A percentile compares a stretch with the other conserved stretches of the same genome.
Conservation (phyloP, 73 alveolate species). For the Paramecium sexaurelia region DNA sequence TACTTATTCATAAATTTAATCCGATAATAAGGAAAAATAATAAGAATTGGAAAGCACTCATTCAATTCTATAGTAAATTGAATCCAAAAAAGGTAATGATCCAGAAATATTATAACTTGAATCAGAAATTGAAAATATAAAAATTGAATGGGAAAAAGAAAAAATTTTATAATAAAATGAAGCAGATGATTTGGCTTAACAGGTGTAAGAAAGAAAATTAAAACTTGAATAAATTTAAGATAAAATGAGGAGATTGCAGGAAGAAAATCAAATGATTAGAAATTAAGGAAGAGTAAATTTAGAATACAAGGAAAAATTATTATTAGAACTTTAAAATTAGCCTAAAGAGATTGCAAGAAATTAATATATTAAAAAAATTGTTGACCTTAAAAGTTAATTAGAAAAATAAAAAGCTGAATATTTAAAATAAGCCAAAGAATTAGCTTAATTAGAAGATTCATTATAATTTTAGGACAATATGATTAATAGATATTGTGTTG, state of each 20-base stretch:
- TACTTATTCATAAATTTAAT: background rate
- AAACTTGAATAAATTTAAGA: background rate
- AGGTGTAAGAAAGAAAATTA: background rate
- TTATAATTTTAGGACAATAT: slow-evolving; percentile 6
- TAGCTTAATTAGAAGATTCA: background rate
- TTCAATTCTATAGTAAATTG: slow-evolving; percentile 25
- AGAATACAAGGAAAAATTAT: background rate
- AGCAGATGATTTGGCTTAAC: background rate
- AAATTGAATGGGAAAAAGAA: slow-evolving; percentile 16
- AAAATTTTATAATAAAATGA: background rate
- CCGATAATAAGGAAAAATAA: background rate
- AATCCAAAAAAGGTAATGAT: slow-evolving; percentile 20
- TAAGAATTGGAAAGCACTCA: background rate
- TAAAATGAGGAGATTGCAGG: slow-evolving; percentile 27
- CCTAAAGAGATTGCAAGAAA: slow-evolving; percentile 40
- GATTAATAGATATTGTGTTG: slow-evolving; percentile 14
- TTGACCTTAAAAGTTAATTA: background rate
- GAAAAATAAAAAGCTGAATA: slow-evolving; percentile 37
- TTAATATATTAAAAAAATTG: background rate
- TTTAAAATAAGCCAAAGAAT: background rate
- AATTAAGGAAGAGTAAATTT: slow-evolving; percentile 32
- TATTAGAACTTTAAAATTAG: background rate
- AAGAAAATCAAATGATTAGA: slow-evolving; percentile 37
- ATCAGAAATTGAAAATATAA: slow-evolving; percentile 10
- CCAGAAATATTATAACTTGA: background rate